Evolutionary conservation across 2,329 filamentous ascomycete genomes (phyloP).

Genomic region (Fusarium sp.): DNA sequence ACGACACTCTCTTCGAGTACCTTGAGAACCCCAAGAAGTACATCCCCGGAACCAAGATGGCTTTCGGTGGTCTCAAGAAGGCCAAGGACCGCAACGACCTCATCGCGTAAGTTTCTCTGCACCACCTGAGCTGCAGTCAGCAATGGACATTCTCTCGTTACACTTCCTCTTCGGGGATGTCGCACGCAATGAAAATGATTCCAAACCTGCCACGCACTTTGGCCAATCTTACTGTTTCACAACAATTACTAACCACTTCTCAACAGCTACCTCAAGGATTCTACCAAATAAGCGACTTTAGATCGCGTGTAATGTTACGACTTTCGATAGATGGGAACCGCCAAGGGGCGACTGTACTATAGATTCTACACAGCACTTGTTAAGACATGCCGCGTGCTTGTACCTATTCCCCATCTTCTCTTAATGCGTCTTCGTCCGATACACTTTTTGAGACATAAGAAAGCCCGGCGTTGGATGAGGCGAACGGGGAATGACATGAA

Average conservation of each 20-base stretch:
- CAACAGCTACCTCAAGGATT: slow-evolving; percentile 73
- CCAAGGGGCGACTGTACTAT: slow-evolving; percentile 55
- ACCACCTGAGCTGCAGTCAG: neutral
- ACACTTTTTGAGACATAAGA: slow-evolving; percentile 26
- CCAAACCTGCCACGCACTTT: neutral
- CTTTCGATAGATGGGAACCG: slow-evolving; percentile 53
- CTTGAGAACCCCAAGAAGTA: slow-evolving; percentile 99
- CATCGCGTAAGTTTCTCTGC: slow-evolving; percentile 79
- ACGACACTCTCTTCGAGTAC: slow-evolving; percentile 92
- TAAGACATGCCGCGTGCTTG: slow-evolving; percentile 51
- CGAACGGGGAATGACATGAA: slow-evolving; percentile 30
- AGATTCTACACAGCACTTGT: slow-evolving; percentile 52
- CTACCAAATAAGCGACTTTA: slow-evolving; percentile 71
- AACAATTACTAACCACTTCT: slow-evolving; percentile 41
- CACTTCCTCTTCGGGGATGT: neutral
- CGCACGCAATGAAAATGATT: neutral
- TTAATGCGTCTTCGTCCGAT: slow-evolving; percentile 46
- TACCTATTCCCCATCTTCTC: slow-evolving; percentile 53
- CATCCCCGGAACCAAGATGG: slow-evolving; percentile 99
- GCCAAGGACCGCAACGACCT: slow-evolving; percentile 98
- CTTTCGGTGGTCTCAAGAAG: slow-evolving; percentile 99
- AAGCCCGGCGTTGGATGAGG: slow-evolving; percentile 43
- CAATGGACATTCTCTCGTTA: neutral
- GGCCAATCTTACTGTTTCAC: neutral
- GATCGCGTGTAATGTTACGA: slow-evolving; percentile 53